Percentiles rank a stretch among this genome's conserved stretches.
phyloP scores from a whole-genome alignment of 1,284 basidiomycete species.

The Ganoderma lucidum region DNA sequence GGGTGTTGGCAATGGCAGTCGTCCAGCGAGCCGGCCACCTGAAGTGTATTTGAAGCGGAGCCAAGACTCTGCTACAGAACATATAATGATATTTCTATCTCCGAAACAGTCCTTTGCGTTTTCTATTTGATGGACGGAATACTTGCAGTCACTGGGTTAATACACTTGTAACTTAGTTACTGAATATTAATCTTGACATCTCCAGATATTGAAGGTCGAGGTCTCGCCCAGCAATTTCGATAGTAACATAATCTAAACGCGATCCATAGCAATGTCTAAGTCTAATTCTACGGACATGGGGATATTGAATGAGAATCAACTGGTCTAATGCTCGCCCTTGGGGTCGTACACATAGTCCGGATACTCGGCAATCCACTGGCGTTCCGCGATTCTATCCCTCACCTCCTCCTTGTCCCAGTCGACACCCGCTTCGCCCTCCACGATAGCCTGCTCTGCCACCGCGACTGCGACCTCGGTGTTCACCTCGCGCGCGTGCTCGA shows the following conservation, averaged over 20 bases:
- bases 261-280: neutral
- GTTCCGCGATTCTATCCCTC: constrained; percentile 55
- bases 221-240: neutral
- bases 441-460: constrained; percentile 75
- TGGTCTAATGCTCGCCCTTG: constrained; percentile 19
- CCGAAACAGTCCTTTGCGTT: neutral
- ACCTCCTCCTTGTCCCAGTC: constrained; percentile 59
- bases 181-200: no score
- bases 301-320: neutral
- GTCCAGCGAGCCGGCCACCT: neutral
- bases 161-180: no score
- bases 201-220: no score
- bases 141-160: no score
- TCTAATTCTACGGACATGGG: neutral
- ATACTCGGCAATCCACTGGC: constrained; percentile 68
- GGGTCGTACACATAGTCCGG: constrained; percentile 65
- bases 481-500: constrained; percentile 68
- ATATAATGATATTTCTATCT: neutral
- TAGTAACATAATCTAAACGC: neutral
- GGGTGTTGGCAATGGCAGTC: constrained; percentile 18
- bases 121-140: no score
- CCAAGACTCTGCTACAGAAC: neutral
- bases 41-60: neutral
- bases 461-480: constrained; percentile 81
- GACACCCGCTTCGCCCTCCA: constrained; percentile 68